These are phyloP conservation scores for Mollisiaceae sp. DNA, from an alignment of 2,329 filamentous ascomycete species.

Conservation along the genomic window DNA sequence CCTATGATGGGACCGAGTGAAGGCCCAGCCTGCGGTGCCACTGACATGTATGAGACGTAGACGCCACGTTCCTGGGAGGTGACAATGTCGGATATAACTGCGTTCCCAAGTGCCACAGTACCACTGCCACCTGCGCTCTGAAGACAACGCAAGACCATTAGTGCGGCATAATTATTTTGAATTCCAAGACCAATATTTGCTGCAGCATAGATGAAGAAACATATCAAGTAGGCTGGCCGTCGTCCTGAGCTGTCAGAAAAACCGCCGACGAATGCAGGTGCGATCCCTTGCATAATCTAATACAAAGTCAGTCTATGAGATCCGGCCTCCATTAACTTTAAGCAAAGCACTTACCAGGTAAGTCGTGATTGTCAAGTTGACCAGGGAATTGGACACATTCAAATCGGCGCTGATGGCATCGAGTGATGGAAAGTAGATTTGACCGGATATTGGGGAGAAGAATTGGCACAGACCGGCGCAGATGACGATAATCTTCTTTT, in stretches of 20 bases:
- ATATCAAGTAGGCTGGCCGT: constrained; percentile 58
- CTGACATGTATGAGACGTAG: constrained; percentile 68
- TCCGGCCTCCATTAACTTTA: constrained; percentile 36
- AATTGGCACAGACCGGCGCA: constrained; percentile 58
- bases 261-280: constrained; percentile 60
- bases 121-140: constrained; percentile 61
- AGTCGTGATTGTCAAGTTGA: constrained; percentile 48
- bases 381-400: constrained; percentile 46
- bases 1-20: constrained; percentile 32
- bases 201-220: constrained; percentile 57
- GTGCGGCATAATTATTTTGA: constrained; percentile 52
- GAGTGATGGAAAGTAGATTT: constrained; percentile 61
- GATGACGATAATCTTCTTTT: constrained; percentile 46
- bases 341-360: constrained; percentile 41
- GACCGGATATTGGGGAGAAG: constrained; percentile 59
- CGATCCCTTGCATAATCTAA: constrained; percentile 61
- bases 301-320: constrained; percentile 2
- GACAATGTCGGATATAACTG: constrained; percentile 48
- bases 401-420: constrained; percentile 54
- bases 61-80: constrained; percentile 63
- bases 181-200: constrained; percentile 60
- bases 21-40: constrained; percentile 47
- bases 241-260: constrained; percentile 60
- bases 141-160: constrained; percentile 48
- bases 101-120: constrained; percentile 62